Conservation (phyloP, 257 asterid genomes). For the Penstemon davidsonii region DNA sequence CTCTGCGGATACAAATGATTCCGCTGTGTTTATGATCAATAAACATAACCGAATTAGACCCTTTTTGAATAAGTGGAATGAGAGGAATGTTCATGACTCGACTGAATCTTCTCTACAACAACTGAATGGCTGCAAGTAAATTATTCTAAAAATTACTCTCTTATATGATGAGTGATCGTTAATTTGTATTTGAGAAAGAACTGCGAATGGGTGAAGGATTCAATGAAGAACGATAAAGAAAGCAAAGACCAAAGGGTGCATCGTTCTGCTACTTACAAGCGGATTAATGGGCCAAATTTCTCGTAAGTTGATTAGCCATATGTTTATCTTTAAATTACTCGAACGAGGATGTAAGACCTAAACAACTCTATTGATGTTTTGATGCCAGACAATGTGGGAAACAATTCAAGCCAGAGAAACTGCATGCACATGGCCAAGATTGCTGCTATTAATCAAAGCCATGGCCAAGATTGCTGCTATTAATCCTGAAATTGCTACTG, state of each 20-base stretch:
- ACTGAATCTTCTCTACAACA: slow-evolving; percentile 42
- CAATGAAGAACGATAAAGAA: too few species aligned
- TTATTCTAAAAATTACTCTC: too few species aligned
- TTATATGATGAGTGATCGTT: neutral
- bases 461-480: slow-evolving; percentile 34
- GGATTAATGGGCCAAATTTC: slow-evolving; percentile 58
- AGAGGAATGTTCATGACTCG: slow-evolving; percentile 18
- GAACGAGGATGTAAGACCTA: neutral
- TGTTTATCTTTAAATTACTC: neutral
- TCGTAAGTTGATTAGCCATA: slow-evolving; percentile 52
- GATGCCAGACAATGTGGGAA: slow-evolving; percentile 72
- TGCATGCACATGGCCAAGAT: slow-evolving; percentile 60
- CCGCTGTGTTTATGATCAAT: slow-evolving; percentile 42
- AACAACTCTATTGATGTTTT: too few species aligned
- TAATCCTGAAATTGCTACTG: slow-evolving; percentile 29
- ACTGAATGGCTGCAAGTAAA: slow-evolving; percentile 47
- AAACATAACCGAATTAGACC: slow-evolving; percentile 6
- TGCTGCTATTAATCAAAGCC: slow-evolving; percentile 49
- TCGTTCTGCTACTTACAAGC: slow-evolving; percentile 45
- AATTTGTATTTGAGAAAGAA: slow-evolving; percentile 39
- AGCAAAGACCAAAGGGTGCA: slow-evolving; percentile 12
- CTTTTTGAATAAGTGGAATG: slow-evolving; percentile 34
- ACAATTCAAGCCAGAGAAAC: slow-evolving; percentile 81
- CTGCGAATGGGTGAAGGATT: slow-evolving; percentile 43
- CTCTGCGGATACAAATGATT: slow-evolving; percentile 61